Evolutionary conservation across 2,329 filamentous ascomycete genomes (phyloP).

Genomic region (Pezicula neosporulosa): DNA sequence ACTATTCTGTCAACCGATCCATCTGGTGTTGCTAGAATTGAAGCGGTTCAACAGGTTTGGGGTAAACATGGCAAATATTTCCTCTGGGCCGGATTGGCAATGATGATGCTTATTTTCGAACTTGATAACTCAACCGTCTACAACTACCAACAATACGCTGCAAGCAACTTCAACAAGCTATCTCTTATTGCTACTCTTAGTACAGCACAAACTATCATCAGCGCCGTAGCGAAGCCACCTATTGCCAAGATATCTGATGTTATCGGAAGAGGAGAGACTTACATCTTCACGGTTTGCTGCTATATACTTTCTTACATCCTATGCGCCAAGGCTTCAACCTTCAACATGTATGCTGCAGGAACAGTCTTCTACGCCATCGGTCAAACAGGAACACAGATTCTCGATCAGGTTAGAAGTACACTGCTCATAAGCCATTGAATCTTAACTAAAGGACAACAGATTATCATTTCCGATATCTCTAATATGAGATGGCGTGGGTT

Average conservation of each 20-base stretch:
- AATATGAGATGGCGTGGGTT: conserved; percentile 46
- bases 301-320: conserved; percentile 55
- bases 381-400: neutral
- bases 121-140: conserved; percentile 28
- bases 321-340: conserved; percentile 49
- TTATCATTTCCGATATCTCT: conserved; percentile 62
- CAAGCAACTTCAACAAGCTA: conserved; percentile 28
- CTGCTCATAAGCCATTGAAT: conserved; percentile 52
- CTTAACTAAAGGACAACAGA: conserved; percentile 53
- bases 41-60: conserved; percentile 22
- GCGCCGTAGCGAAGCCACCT: conserved; percentile 55
- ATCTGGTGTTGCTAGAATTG: conserved; percentile 17
- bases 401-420: neutral
- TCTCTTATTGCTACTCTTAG: conserved; percentile 26
- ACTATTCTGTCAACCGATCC: neutral
- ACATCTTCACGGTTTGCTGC: conserved; percentile 48
- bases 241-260: conserved; percentile 60
- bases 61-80: conserved; percentile 18
- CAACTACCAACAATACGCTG: conserved; percentile 29
- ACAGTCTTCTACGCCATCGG: conserved; percentile 49
- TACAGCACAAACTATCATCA: conserved; percentile 33
- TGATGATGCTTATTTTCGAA: conserved; percentile 26
- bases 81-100: conserved; percentile 21
- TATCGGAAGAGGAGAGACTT: conserved; percentile 59
- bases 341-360: conserved; percentile 48